Percentiles rank a stretch among this genome's conserved stretches.
Conservation (phyloP, 352 stramenopile species). For the Phytophthora quininea region DNA sequence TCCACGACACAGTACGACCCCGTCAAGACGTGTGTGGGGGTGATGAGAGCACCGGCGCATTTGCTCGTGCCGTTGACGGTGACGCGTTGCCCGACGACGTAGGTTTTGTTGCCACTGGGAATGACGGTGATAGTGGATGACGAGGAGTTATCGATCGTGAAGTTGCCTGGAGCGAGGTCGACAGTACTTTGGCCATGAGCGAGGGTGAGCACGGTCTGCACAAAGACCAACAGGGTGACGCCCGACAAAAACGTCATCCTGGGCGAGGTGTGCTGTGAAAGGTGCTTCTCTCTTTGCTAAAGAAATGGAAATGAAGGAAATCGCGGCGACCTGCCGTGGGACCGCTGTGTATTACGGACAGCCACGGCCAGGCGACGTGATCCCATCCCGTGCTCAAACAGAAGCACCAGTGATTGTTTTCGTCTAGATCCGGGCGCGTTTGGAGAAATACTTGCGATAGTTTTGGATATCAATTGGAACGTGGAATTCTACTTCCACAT, state of each 20-base stretch:
- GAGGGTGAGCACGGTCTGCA: not conserved
- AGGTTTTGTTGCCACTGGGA: constrained; percentile 36
- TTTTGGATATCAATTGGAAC: too few relatives aligned
- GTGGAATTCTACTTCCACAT: too few relatives aligned
- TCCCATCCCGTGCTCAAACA: too few relatives aligned
- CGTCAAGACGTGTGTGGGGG: not conserved
- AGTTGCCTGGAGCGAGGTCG: constrained; percentile 16
- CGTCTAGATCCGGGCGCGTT: too few relatives aligned
- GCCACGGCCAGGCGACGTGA: too few relatives aligned
- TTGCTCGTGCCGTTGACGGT: constrained; percentile 7
- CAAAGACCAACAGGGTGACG: not conserved
- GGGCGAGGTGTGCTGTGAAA: too few relatives aligned
- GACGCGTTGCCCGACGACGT: constrained; percentile 17
- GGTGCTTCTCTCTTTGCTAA: too few relatives aligned
- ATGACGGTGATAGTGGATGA: constrained; percentile 11
- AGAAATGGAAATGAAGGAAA: too few relatives aligned
- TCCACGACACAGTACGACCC: not conserved
- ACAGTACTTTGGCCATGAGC: constrained; percentile 15
- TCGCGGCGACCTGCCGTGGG: too few relatives aligned
- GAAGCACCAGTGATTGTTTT: too few relatives aligned
- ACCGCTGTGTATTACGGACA: too few relatives aligned
- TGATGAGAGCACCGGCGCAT: constrained; percentile 6
- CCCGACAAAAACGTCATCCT: not conserved
- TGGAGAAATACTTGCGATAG: too few relatives aligned
- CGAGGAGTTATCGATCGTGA: constrained; percentile 11